A percentile compares a stretch with the other conserved stretches of the same genome.
Evolutionary conservation across 208 protist genomes (phyloP).

Genomic region (Acanthamoeba healyi): DNA sequence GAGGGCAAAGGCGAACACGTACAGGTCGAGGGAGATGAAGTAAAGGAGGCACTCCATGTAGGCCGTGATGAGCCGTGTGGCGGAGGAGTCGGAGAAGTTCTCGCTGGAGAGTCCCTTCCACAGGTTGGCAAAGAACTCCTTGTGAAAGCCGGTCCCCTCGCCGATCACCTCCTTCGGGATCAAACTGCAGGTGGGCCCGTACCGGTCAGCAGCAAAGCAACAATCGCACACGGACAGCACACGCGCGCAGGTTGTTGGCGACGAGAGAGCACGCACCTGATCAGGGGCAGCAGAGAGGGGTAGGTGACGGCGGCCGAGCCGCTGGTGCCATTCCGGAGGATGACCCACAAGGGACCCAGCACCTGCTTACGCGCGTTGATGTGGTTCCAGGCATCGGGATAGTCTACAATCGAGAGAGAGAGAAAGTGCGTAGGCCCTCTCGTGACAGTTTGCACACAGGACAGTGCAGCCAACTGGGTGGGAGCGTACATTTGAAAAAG

Average conservation of each 20-base stretch:
- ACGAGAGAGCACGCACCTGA: not conserved
- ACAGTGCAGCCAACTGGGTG: no score
- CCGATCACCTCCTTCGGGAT: conserved; percentile 71
- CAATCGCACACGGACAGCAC: no score
- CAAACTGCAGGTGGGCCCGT: not conserved
- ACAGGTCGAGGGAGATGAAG: conserved; percentile 35
- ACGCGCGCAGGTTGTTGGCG: not conserved
- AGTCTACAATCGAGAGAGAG: no score
- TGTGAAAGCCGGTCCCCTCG: conserved; percentile 50
- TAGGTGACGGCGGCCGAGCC: conserved; percentile 65
- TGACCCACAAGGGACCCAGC: conserved; percentile 32
- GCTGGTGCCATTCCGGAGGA: conserved; percentile 44
- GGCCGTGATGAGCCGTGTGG: conserved; percentile 24
- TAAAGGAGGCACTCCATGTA: conserved; percentile 74
- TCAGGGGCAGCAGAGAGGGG: conserved; percentile 55
- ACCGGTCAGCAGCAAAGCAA: no score
- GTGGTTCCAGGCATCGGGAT: conserved; percentile 58
- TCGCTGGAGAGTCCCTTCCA: conserved; percentile 68
- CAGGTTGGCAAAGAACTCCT: conserved; percentile 74
- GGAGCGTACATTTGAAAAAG: conserved; percentile 64
- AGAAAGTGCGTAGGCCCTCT: no score
- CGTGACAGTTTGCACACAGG: no score
- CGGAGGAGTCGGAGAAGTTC: not conserved
- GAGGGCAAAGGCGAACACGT: not conserved
- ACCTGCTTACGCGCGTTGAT: conserved; percentile 73